Evolutionary conservation across 129 eudicot genomes (phyloP).

Genomic region (Logfia minima): DNA sequence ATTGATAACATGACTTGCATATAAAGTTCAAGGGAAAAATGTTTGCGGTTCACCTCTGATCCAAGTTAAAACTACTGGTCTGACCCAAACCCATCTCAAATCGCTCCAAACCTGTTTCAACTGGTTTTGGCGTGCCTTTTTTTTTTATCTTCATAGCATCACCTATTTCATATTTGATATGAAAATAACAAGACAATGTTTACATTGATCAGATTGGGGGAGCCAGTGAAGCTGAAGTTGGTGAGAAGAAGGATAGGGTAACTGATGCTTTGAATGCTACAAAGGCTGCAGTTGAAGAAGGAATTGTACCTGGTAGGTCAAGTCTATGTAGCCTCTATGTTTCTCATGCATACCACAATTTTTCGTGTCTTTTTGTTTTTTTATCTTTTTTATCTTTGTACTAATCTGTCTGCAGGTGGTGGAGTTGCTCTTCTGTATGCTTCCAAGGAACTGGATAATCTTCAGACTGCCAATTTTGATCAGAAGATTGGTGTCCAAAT

Average conservation of each 20-base stretch:
- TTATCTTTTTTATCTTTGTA: neutral
- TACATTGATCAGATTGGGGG: conserved; percentile 56
- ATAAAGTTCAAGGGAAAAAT: neutral
- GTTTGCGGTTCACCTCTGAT: neutral
- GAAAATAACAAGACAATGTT: neutral
- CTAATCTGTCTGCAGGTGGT: conserved; percentile 47
- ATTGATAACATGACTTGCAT: neutral
- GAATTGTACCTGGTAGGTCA: conserved; percentile 64
- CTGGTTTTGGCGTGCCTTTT: neutral
- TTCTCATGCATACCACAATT: neutral
- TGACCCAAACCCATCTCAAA: neutral
- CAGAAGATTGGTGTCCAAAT: conserved; percentile 75
- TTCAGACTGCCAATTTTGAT: conserved; percentile 63
- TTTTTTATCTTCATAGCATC: neutral
- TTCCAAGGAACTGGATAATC: conserved; percentile 61
- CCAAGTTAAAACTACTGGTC: neutral
- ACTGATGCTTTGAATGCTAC: conserved; percentile 86
- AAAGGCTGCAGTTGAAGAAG: conserved; percentile 85
- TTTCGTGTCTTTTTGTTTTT: neutral
- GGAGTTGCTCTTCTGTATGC: conserved; percentile 84
- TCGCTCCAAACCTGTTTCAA: neutral
- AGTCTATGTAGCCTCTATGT: neutral
- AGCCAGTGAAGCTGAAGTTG: conserved; percentile 76
- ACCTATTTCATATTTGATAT: neutral
- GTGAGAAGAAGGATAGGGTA: conserved; percentile 78